A percentile compares a stretch with the other conserved stretches of the same genome.
These are phyloP conservation scores for Mrakia blollopis DNA, from an alignment of 768 basidiomycete genomes.

Conservation along the genomic window DNA sequence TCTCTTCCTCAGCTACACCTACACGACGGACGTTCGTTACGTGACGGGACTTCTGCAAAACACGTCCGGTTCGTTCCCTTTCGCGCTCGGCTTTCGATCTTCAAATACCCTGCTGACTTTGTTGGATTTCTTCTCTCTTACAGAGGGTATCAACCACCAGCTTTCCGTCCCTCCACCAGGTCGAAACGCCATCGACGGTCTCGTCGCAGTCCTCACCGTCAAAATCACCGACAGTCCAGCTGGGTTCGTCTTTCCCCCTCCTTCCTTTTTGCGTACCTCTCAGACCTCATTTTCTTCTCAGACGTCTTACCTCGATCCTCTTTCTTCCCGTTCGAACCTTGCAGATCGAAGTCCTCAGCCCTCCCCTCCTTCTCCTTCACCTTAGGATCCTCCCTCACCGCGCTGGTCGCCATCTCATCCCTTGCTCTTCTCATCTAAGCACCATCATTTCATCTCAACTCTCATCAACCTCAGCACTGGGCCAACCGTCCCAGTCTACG, in stretches of 20 bases:
- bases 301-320: neutral
- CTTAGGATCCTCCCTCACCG: neutral
- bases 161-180: slow-evolving; percentile 39
- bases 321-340: too few species aligned
- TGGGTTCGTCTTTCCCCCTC: neutral
- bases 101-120: too few species aligned
- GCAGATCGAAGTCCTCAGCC: neutral
- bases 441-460: neutral
- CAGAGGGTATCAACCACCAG: slow-evolving; percentile 45
- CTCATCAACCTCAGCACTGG: neutral
- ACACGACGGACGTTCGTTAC: slow-evolving; percentile 64
- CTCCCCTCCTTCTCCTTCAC: neutral
- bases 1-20: slow-evolving; percentile 54
- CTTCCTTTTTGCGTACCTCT: neutral
- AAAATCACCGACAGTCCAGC: slow-evolving; percentile 48
- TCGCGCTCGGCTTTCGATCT: neutral
- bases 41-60: slow-evolving; percentile 66
- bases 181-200: slow-evolving; percentile 62
- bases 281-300: neutral
- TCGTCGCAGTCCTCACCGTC: slow-evolving; percentile 72
- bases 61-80: slow-evolving; percentile 40
- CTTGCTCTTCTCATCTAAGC: neutral
- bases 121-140: too few species aligned
- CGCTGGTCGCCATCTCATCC: slow-evolving; percentile 5
- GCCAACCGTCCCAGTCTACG: too few species aligned